Evolutionary conservation across 1,284 basidiomycete genomes (phyloP), one percentile per base, ranked within the genome.

Genomic region (Pulveroboletus sp.): DNA sequence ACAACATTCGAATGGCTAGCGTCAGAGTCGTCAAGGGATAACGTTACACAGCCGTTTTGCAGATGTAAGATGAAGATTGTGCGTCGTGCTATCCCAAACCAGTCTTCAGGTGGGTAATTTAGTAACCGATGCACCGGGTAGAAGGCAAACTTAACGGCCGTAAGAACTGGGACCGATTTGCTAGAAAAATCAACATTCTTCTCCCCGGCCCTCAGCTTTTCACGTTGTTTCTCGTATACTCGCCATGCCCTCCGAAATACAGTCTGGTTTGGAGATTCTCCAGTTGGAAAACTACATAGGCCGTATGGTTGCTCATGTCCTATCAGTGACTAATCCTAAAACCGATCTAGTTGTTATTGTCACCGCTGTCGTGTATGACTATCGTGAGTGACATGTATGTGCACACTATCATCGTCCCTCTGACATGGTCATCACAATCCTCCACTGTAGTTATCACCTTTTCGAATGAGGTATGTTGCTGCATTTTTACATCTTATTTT

Each of bases 371-470:
- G 40, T 29, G 32, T 58, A 58, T 39, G 57, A 58, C n/a, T 58
- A 45, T 29, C 16, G 43, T 44, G 43, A 59, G 51, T 55, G 21
- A 39, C 7, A 3, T 29, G 36, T 15, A 3, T 41, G 13, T 35
- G 13, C 13, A 10, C 5, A 3, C 12, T 12, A 1, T 29, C 16
- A 10, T 11, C 32, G 3, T 32, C 4, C 6, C 17, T 12, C 33
- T 41, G 7, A 39, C 19, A 3, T 19, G 13, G 19, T 4, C 1
- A 15, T n/a, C 43, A 1, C 17, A 29, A 19, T 16, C n/a, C 8
- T 39, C 36, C 36, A 6, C 16, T 10, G 3, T 6, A 62, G 61
- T 64, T 42, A 62, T 62, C 19, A 51, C 37, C 1, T 42, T 62
- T 32, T 42, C 63, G 10, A 40, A 42, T 35, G 61, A 62, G 60